These are phyloP conservation scores for Jamesozyma lodderae DNA, from an alignment of 805 yeast species.

Conservation along the genomic window DNA sequence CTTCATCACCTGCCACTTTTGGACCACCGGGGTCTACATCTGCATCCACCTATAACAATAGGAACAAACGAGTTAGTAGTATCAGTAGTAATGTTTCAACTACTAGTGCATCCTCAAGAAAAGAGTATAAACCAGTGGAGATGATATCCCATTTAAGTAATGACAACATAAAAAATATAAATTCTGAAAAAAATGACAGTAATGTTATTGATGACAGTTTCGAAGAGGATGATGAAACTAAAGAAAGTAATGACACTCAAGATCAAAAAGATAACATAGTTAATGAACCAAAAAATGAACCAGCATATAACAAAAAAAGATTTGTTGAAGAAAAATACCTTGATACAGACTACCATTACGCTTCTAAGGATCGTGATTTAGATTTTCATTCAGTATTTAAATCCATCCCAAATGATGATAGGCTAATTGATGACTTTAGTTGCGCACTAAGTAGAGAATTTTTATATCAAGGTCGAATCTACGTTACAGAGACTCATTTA, in stretches of 20 bases:
- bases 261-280: conserved; percentile 1
- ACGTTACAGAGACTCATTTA: conserved; percentile 64
- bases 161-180: background rate
- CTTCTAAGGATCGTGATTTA: conserved; percentile 52
- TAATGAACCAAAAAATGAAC: background rate
- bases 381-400: conserved; percentile 76
- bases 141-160: conserved; percentile 4
- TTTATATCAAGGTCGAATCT: conserved; percentile 78
- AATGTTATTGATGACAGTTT: background rate
- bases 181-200: background rate
- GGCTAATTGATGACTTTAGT: conserved; percentile 75
- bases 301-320: conserved; percentile 29
- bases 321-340: conserved; percentile 52
- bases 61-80: conserved; percentile 5
- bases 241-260: background rate
- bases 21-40: background rate
- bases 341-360: conserved; percentile 53
- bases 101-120: background rate
- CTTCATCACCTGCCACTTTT: background rate
- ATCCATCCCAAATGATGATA: conserved; percentile 57
- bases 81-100: conserved; percentile 6
- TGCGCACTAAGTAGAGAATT: conserved; percentile 84
- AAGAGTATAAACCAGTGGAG: conserved; percentile 14
- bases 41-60: background rate
- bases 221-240: background rate